phyloP scores from a whole-genome alignment of 2,329 filamentous ascomycete genomes.

The Simplicillium aogashimaense region DNA sequence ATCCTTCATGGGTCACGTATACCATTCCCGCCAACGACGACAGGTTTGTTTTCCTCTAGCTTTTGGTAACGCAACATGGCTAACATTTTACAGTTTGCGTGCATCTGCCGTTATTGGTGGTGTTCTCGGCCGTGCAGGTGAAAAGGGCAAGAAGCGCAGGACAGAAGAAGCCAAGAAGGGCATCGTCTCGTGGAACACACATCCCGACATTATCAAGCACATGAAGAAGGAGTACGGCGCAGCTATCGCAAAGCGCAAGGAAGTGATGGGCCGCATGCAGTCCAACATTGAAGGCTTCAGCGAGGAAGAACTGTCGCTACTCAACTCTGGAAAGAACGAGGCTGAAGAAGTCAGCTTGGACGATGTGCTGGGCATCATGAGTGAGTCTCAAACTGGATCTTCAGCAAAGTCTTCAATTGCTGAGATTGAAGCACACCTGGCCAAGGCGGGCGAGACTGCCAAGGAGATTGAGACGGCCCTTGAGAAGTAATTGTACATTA shows the following conservation, averaged over 20 bases:
- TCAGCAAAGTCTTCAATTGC: background rate
- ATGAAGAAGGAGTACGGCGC: constrained; percentile 21
- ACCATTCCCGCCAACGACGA: constrained; percentile 96
- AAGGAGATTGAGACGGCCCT: constrained; percentile 13
- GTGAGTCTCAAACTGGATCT: constrained; percentile 8
- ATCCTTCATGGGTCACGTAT: constrained; percentile 92
- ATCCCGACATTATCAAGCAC: constrained; percentile 29
- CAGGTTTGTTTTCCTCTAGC: constrained; percentile 44
- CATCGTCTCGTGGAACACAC: constrained; percentile 50
- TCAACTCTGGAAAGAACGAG: constrained; percentile 16
- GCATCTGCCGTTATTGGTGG: constrained; percentile 74
- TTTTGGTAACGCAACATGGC: constrained; percentile 12
- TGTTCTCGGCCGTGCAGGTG: constrained; percentile 73
- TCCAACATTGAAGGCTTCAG: constrained; percentile 23
- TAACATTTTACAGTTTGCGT: constrained; percentile 51
- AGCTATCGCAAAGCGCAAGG: constrained; percentile 20
- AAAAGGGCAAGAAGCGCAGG: constrained; percentile 63
- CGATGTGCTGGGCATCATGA: constrained; percentile 23
- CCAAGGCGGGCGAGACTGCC: constrained; percentile 9
- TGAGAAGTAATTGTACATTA: constrained; percentile 13
- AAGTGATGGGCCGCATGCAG: constrained; percentile 25
- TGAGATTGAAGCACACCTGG: constrained; percentile 10
- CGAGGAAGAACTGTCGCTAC: constrained; percentile 25
- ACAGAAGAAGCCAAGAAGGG: constrained; percentile 52
- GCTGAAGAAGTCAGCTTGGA: constrained; percentile 22